A percentile compares a stretch with the other conserved stretches of the same genome.
phyloP scores from a whole-genome alignment of 257 asterid species.

The Gentiana straminea region DNA sequence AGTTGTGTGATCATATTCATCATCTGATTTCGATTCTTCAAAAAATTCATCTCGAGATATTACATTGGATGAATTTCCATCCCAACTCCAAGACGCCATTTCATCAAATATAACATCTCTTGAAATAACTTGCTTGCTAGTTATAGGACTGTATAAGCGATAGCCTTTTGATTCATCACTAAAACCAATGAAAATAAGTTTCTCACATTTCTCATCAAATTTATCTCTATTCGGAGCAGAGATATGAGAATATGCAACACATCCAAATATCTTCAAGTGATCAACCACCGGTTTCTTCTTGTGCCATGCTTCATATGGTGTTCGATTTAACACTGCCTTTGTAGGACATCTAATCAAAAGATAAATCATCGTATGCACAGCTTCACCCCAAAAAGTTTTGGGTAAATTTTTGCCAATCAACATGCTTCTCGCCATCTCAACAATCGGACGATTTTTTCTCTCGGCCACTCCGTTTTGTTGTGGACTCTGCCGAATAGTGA shows the following conservation, averaged over 20 bases:
- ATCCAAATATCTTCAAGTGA: no score
- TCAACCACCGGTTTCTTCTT: no score
- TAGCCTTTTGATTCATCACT: conserved; percentile 12
- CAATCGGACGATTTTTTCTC: not conserved
- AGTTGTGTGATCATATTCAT: no score
- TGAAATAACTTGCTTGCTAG: not conserved
- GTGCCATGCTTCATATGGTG: no score
- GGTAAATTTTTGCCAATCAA: not conserved
- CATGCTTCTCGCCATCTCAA: not conserved
- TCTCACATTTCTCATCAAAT: not conserved
- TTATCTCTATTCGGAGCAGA: no score
- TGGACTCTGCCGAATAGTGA: not conserved
- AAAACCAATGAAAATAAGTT: conserved; percentile 10
- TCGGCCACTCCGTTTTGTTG: not conserved
- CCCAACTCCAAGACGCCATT: conserved; percentile 4
- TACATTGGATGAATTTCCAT: not conserved
- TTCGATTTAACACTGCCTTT: no score
- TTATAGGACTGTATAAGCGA: conserved; percentile 3
- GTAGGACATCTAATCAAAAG: no score
- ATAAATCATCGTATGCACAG: not conserved
- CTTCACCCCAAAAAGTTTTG: not conserved
- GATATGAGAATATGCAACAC: no score
- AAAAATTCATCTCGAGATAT: not conserved
- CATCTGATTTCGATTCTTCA: not conserved
- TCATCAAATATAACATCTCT: conserved; percentile 16